phyloP scores from a whole-genome alignment of 441 rosid species.

The Euphorbia celastroides region DNA sequence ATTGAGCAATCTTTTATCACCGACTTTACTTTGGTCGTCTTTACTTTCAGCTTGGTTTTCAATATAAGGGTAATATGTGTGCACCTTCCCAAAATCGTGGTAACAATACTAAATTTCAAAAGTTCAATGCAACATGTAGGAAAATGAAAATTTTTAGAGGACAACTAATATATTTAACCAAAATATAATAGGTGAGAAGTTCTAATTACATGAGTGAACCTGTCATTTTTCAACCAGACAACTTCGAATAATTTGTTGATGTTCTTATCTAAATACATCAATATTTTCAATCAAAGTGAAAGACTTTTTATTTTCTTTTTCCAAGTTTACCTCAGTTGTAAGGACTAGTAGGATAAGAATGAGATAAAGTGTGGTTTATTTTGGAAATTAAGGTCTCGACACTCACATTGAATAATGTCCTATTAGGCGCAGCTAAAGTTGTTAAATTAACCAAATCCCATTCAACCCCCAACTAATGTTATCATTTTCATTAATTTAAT shows the following conservation, averaged over 20 bases:
- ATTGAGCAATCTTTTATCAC: too few species aligned
- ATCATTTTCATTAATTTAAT: neutral
- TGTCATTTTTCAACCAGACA: neutral
- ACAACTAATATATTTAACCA: too few species aligned
- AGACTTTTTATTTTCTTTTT: neutral
- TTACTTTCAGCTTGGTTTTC: too few species aligned
- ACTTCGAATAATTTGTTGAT: neutral
- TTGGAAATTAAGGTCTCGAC: neutral
- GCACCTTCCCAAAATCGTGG: too few species aligned
- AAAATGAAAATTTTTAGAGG: too few species aligned
- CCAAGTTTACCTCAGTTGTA: neutral
- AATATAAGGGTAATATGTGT: too few species aligned
- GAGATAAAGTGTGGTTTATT: neutral
- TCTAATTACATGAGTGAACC: too few species aligned
- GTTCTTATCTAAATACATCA: neutral
- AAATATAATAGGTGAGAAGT: too few species aligned
- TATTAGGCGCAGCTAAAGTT: slow-evolving; percentile 6
- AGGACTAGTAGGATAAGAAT: neutral
- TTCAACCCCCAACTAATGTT: neutral
- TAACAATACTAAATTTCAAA: too few species aligned
- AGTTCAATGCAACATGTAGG: too few species aligned
- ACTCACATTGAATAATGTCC: neutral
- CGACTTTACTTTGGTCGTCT: too few species aligned
- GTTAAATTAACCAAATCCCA: neutral
- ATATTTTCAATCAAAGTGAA: neutral